Evolutionary conservation across 768 basidiomycete species (phyloP).

Genomic region (Tylopilus sp.): DNA sequence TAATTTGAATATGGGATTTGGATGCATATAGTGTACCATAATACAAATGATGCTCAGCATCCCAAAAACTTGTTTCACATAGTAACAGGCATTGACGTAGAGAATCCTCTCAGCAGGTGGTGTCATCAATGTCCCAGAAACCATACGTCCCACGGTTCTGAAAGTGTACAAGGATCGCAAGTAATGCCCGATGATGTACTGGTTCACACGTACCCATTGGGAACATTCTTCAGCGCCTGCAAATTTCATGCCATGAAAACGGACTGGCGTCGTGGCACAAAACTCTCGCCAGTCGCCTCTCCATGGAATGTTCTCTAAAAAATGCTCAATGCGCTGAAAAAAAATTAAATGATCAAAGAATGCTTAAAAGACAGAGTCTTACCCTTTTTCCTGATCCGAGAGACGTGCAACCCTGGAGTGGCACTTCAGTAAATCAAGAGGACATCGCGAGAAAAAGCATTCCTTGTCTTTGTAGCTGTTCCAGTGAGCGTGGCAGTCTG

Average conservation of each 20-base stretch:
- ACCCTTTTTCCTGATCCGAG: constrained; percentile 26
- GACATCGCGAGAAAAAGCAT: neutral
- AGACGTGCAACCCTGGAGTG: constrained; percentile 24
- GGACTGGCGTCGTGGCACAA: constrained; percentile 32
- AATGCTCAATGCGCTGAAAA: constrained; percentile 29
- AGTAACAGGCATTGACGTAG: neutral
- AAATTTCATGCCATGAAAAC: constrained; percentile 26
- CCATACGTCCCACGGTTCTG: constrained; percentile 20
- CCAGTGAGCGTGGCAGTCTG: constrained; percentile 27
- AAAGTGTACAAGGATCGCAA: neutral
- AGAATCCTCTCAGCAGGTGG: constrained; percentile 1
- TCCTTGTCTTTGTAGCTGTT: constrained; percentile 30
- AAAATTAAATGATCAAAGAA: neutral
- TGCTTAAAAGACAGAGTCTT: neutral
- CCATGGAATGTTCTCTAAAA: constrained; percentile 25
- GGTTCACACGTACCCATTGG: constrained; percentile 12
- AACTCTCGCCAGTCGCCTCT: constrained; percentile 31
- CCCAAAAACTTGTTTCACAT: too few relatives aligned
- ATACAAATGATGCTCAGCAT: too few relatives aligned
- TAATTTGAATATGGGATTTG: too few relatives aligned
- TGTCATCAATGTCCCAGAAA: constrained; percentile 23
- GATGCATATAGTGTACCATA: too few relatives aligned
- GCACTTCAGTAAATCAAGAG: neutral
- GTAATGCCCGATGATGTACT: neutral
- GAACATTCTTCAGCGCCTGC: constrained; percentile 21